Base-by-base conservation (phyloP, 2,329 filamentous ascomycete genomes). In the Penicillium sp. region DNA sequence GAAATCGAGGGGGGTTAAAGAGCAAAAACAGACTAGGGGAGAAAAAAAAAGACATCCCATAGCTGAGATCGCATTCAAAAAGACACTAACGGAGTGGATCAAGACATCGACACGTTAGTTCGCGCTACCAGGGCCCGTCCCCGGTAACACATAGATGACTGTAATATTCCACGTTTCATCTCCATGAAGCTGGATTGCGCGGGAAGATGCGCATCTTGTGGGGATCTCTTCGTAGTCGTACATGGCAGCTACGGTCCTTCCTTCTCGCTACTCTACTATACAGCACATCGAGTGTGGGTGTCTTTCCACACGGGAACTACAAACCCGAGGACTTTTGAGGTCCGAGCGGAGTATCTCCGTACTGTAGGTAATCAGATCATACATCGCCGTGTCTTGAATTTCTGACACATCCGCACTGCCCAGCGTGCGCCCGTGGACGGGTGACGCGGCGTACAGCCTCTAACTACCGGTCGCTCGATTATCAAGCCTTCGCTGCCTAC, bases 91-190 rank as follows among this genome's bases (percentile, higher is more conserved):
- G 54, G 49, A 62, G 60, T 61, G 58, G 58, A 62, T 61, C 60
- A 60, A 57, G 53, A 60, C 58, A 57, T 58, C 40, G 38, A 52
- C 46, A 50, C 47, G 53, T 58, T 60, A 60, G 56, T 56, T 44
- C 50, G 25, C 45, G 47, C 28, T 30, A 14, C 53, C 22, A 55
- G 51, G 42, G 48, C 49, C 49, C 51, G 20, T 46, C 44, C 57
- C 57, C 57, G 56, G 60, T 63, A 57, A 63, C 60, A 62, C 52
- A 46, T 62, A 55, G 53, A 62, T 61, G 60, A 62, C 53, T 50
- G 58, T 62, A 60, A 61, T 60, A 28, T 28, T 28, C 3, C 9
- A 11, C 2, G 27, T 28, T 28, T 28, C 27, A 28, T 28, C 27
- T 28, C 9, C 27, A 28, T 28, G 9, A 5, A 27, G 6, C n/a